Evolutionary conservation across 768 basidiomycete species (phyloP), one percentile per base, ranked within the genome.

Genomic region (Tulasnella sp.): DNA sequence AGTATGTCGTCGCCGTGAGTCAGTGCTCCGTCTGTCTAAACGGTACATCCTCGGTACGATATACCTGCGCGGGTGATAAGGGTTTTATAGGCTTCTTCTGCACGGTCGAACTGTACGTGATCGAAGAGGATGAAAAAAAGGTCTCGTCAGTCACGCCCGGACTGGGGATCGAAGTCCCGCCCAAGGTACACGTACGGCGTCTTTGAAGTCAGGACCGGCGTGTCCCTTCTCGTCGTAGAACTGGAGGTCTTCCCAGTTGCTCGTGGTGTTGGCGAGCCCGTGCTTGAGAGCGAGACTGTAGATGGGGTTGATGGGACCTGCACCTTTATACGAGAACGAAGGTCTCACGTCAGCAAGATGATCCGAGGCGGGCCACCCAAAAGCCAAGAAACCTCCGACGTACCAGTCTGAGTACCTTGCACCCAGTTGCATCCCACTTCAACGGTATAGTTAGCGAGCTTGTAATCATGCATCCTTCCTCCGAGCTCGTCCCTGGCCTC

Each of bases 401-500:
- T 31, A 80, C 79, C 88, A 2, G 85, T 83, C 80, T 90, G 90
- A 0, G 88, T 88, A 34, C 89, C 87, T 80, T 88, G 86, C 5
- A 87, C 83, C 87, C 86, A 87, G 72, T 87, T 86, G 81, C 14
- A 85, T 91, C 91, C 41, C 11, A 87, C 84, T 84, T 93, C 92
- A 40, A 93, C 85, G 0, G 87, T 87, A 81, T 86, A 85, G 42
- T 88, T 82, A 24, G 88, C 91, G 81, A 93, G 89, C 0, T 84
- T 54, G 60, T 84, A 84, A 80, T 87, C 87, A 81, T 86, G 88
- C 89, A 93, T 88, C 18, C 93, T 88, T 37, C 92, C 93, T 3
- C 92, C 92, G 0, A 93, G 87, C 83, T 89, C 89, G 31, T 83
- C 79, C n/a, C 89, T 87, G 0, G 88, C 92, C 78, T 93, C 92